phyloP scores from a whole-genome alignment of 208 protist genomes.

The Tritrichomonas musculus region DNA sequence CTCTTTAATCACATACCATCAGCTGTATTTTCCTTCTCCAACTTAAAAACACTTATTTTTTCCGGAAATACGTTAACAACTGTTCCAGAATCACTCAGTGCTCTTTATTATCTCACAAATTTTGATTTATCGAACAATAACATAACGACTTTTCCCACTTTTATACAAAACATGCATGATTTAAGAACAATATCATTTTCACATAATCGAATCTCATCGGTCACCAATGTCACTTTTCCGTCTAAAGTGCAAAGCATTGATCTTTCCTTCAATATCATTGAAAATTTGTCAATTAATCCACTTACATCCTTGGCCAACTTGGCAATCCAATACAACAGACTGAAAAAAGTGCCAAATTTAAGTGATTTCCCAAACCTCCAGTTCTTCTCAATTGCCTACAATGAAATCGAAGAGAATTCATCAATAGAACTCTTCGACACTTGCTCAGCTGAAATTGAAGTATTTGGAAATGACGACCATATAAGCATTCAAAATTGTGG shows the following conservation, averaged over 20 bases:
- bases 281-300: neutral
- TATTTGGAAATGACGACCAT: neutral
- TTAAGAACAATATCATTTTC: neutral
- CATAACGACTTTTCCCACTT: neutral
- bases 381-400: neutral
- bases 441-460: neutral
- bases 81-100: neutral
- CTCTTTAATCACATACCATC: neutral
- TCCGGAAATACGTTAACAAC: neutral
- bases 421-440: neutral
- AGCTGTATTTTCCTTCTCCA: neutral
- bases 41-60: neutral
- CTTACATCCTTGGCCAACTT: neutral
- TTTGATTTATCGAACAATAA: neutral
- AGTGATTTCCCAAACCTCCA: neutral
- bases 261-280: neutral
- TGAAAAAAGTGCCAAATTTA: neutral
- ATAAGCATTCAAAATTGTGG: neutral
- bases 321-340: neutral
- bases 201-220: neutral
- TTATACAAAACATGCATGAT: neutral
- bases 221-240: neutral
- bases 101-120: neutral
- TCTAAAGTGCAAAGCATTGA: neutral
- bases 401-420: neutral